Evolutionary conservation across 352 stramenopile species (phyloP).

Genomic region (Aphanomyces cochlioides): DNA sequence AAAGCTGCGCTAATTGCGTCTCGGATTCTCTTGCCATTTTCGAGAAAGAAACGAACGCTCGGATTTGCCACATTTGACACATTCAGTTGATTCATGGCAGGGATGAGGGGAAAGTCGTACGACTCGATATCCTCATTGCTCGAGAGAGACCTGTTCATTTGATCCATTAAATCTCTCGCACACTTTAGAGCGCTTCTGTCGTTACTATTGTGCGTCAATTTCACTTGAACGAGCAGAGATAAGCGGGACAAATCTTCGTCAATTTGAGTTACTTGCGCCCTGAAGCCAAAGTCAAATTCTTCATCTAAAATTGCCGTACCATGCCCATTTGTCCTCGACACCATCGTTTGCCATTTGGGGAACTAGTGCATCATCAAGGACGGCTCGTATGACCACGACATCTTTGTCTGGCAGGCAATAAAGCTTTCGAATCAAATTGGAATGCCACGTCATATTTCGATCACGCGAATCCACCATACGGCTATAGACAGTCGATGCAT

Average conservation of each 20-base stretch:
- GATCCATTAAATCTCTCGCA: too few species aligned
- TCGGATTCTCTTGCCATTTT: neutral
- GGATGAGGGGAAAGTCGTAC: too few species aligned
- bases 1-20: too few species aligned
- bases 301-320: neutral
- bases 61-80: too few species aligned
- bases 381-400: neutral
- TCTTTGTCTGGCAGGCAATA: neutral
- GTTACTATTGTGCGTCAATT: neutral
- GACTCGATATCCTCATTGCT: neutral
- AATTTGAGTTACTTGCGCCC: neutral
- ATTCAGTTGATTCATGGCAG: too few species aligned
- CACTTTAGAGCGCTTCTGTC: too few species aligned
- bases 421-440: slow-evolving; percentile 1
- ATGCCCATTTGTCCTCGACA: slow-evolving; percentile 5
- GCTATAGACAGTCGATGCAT: slow-evolving; percentile 7
- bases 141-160: neutral
- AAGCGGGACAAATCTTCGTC: neutral
- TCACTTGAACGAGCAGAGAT: neutral
- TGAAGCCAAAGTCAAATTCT: neutral
- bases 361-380: slow-evolving; percentile 2
- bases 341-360: neutral
- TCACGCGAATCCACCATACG: neutral
- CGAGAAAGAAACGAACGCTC: neutral
- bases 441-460: neutral